Evolutionary conservation across 768 basidiomycete genomes (phyloP), one percentile per base, ranked within the genome.

Genomic region (Calocybe indica): DNA sequence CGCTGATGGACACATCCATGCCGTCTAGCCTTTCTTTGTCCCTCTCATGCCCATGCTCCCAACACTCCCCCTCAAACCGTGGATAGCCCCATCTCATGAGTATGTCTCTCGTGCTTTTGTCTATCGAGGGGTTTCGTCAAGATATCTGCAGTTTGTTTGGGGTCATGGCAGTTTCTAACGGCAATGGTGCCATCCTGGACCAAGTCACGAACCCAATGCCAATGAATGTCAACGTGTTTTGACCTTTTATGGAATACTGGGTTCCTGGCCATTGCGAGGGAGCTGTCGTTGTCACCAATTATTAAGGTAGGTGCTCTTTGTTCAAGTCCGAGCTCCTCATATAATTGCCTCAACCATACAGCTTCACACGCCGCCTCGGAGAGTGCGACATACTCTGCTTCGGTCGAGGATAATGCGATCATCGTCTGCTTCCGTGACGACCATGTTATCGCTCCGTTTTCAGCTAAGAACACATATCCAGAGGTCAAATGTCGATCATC

Each of bases 331-430:
- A 37, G 36, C 14, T 37, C 36, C 2, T 37, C 36, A 37, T 37
- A 37, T 11, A 65, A 56, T 1, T 52, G n/a, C 51, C 63, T 52
- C 43, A 64, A 44, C 67, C 68, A 62, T 33, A 58, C 54, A 5
- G 51, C 51, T 35, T 58, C 54, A 7, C 59, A 48, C 13, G 58
- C 47, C 7, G 66, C 61, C 39, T 65, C 52, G 3, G 60, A 51
- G 3, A 56, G 37, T 0, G 69, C 62, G 31, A 69, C 62, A 48
- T 74, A 73, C 49, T 75, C 69, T 2, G 69, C 62, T 47, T 72
- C 66, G 0, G 62, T 61, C 2, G 67, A 68, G 1, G 68, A 72
- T 1, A 62, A 55, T 0, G 69, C 60, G 1, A 72, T 59, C 2
- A 60, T 55, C 8, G 53, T 47, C 48, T 71, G 70, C 37, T 66